Base-by-base conservation (phyloP, 371 early-diverging fungal genomes). In the Mucor mucedo region DNA sequence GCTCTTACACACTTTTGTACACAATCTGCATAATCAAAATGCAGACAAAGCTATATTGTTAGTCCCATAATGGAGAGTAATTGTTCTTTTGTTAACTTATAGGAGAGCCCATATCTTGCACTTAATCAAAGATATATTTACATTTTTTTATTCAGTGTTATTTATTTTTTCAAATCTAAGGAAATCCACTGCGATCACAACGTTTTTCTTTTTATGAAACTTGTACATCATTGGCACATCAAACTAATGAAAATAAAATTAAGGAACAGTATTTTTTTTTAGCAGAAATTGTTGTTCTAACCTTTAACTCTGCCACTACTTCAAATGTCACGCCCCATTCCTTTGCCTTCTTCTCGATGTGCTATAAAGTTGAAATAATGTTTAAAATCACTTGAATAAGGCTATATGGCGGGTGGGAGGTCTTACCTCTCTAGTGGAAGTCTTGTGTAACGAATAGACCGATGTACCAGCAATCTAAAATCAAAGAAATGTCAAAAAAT, bases 181-280 rank as follows among this genome's bases (percentile, higher is more conserved):
- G 67, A 92, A 85, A 68, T 93, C 93, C 6, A 93, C 93, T 28
- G 83, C 84, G 52, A 93, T 88, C 60, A 91, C 90, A 1, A 91
- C 86, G 4, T 87, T 84, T 63, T 89, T 82, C 69, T 89, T 89
- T 66, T 90, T 92, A 67, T 93, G 94, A 72, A 92, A 91, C 67
- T 88, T 90, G 82, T 93, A 93, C 88, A 89, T 91, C 82, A 85
- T 88, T 52, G 90, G 90, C n/a, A 93, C 79, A 73, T 93, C 92
- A 71, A 91, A 93, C 87, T 87, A 66, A 8, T 54, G 14, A 28
- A 55, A 5, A 7, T 3, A n/a, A 44, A 14, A 28, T 57, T 16
- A 48, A n/a, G 35, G 32, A 7, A 2, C 53, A 47, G 40, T 30
- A 38, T 41, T 5, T 29, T 27, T n/a, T 9, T 10, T 39, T 40